Base-by-base conservation (phyloP, 306 rosid genomes). In the Boehmeria nivea region DNA sequence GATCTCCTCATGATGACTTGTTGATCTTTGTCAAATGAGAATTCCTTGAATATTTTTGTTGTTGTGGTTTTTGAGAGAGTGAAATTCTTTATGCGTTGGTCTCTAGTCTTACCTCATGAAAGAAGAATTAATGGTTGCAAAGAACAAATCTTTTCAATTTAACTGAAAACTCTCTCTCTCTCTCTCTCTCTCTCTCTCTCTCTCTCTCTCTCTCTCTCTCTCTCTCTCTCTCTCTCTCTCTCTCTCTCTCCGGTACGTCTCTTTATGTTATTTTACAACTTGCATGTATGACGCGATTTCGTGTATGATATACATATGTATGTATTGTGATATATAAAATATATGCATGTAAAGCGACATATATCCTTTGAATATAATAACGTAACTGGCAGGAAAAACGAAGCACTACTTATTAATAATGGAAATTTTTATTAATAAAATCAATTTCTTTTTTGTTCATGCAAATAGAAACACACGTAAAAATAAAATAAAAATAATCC, bases 281-380 rank as follows among this genome's bases (percentile, higher is more conserved):
- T 60, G 31, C 51, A 28, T 48, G 51, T 22, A 63, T 51, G 51
- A 65, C 37, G 54, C 66, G 36, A 57, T 51, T 39, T 33, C 45
- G 33, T 47, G 40, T 18, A 44, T 33, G 46, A 11, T 59, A 12
- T 66, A 15, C 21, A 17, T 25, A 38, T 57, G 33, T 8, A 37
- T 12, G 20, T 51, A 15, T 62, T 18, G 13, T 40, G 45, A 40
- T 40, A 40, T 40, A 40, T 40, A 11, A 3, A 2, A 16, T 42
- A 27, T n/a, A 31, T 71, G 37, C 3, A 17, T 62, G 11, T 27
- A 47, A 7, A 40, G 15, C 4, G 45, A 40, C 45, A 40, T 40
- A 40, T 40, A 13, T 26, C 57, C 20, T 13, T 26, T 51, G 13
- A 26, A 51, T 51, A n/a, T 6, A 12, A 26, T 51, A 51, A 27